Conservation (phyloP, 2,329 filamentous ascomycete genomes). For the Geosmithia flava region DNA sequence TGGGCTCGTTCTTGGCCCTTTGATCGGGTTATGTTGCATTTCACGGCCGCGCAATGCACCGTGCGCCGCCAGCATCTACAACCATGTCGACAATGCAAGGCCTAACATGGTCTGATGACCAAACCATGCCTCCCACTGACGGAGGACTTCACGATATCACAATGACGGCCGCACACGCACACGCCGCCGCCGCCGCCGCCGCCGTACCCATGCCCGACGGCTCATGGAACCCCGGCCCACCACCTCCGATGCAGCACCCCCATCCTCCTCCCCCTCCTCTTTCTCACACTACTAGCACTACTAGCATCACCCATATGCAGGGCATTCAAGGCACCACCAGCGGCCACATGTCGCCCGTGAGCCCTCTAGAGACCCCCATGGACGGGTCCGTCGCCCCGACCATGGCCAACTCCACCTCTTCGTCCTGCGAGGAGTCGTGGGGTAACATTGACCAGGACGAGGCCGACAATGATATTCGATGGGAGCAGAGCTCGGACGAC, state of each 20-base stretch:
- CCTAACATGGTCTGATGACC: not conserved
- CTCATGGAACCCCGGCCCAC: not conserved
- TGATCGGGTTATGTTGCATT: not conserved
- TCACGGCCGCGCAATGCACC: constrained; percentile 30
- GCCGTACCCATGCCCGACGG: not conserved
- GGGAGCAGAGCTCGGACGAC: constrained; percentile 35
- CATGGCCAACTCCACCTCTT: constrained; percentile 30
- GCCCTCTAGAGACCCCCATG: constrained; percentile 30
- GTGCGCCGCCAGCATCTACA: constrained; percentile 25
- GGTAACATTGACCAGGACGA: constrained; percentile 24
- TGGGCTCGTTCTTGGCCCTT: not conserved
- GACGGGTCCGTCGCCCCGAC: constrained; percentile 26
- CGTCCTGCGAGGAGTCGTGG: constrained; percentile 33
- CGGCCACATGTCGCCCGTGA: constrained; percentile 41
- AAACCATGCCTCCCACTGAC: not conserved
- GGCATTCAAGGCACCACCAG: constrained; percentile 7
- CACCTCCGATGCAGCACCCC: not conserved
- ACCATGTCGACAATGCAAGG: not conserved
- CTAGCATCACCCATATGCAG: constrained; percentile 15
- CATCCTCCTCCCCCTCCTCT: not conserved
- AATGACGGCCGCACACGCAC: not conserved
- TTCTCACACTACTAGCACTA: not conserved
- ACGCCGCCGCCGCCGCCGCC: not conserved
- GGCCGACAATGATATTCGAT: constrained; percentile 23
- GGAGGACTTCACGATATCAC: not conserved